Evolutionary conservation across 306 rosid genomes (phyloP).

Genomic region (Vigna nakashimae): DNA sequence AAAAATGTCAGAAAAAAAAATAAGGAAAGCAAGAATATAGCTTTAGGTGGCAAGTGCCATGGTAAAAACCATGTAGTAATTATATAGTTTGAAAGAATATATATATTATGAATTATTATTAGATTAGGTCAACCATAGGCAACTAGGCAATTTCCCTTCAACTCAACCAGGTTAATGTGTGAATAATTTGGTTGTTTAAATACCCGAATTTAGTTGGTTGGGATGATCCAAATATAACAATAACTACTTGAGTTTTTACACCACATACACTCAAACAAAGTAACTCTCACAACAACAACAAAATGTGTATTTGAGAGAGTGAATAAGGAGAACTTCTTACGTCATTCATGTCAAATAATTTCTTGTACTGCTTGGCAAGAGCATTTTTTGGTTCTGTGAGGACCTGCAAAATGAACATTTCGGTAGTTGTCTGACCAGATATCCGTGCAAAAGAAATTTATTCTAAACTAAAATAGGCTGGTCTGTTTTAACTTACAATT

Average conservation of each 20-base stretch:
- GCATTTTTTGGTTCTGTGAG: constrained; percentile 86
- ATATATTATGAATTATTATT: constrained; percentile 3
- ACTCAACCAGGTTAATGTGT: constrained; percentile 21
- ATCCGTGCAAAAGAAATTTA: constrained; percentile 1
- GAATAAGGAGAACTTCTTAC: constrained; percentile 53
- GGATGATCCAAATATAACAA: constrained; percentile 5
- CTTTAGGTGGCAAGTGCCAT: not conserved
- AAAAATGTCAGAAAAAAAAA: not conserved
- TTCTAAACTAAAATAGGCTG: constrained; percentile 14
- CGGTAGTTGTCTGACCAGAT: constrained; percentile 24
- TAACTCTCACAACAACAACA: not conserved
- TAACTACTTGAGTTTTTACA: constrained; percentile 4
- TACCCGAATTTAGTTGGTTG: constrained; percentile 15
- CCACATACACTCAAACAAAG: not conserved
- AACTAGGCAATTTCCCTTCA: not conserved
- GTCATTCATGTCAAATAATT: constrained; percentile 79
- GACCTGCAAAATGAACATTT: constrained; percentile 61
- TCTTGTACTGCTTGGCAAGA: constrained; percentile 90
- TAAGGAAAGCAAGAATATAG: constrained; percentile 1
- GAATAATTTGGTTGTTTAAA: constrained; percentile 1
- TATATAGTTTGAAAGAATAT: constrained; percentile 11
- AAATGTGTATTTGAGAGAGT: not conserved
- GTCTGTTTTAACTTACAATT: constrained; percentile 4
- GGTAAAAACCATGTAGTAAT: not conserved
- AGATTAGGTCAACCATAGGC: constrained; percentile 5